Evolutionary conservation across 2,329 filamentous ascomycete genomes (phyloP), one percentile per base, ranked within the genome.

Genomic region (Coniochaeta sp.): DNA sequence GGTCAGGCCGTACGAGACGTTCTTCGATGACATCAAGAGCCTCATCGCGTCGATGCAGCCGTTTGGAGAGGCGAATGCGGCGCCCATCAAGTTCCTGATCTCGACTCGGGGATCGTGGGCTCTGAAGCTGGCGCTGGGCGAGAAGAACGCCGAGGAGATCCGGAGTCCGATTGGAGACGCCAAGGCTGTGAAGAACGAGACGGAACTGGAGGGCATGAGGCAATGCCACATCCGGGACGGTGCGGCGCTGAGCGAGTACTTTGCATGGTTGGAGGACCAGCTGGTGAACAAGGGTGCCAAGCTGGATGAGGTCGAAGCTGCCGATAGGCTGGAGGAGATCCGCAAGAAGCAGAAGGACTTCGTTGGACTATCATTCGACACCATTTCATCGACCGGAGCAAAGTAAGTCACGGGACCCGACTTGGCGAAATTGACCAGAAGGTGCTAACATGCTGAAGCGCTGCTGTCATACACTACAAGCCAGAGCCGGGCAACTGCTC

Each of bases 21-120:
- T 97, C 57, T 92, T 96, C 60, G 75, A 78, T 3, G 91, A 95
- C 59, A 82, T 87, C n/a, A 79, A 82, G 49, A 75, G 78, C 1
- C 72, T 96, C 42, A 81, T 55, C 62, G 67, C 48, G 20, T 55
- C 65, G 8, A 62, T 66, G 13, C 63, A 68, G 4, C 61, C 65
- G 14, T 46, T 49, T n/a, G 51, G 50, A 3, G 62, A 65, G 42
- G 32, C 22, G 5, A 59, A 51, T 38, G 54, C 28, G 59, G 32
- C 57, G 9, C 51, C 58, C 7, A 77, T 77, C 47, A 95, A 92
- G 65, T 95, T 92, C 59, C 70, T 95, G 42, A 82, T 96, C 18
- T 96, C 92, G 0, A 96, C 84, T 56, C 91, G 84, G 66, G 89
- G 88, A 2, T 97, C 92, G 0, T 99, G 94, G 94, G 94, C 94